phyloP scores from a whole-genome alignment of 768 basidiomycete species.

The Psilocybe tampanensis region DNA sequence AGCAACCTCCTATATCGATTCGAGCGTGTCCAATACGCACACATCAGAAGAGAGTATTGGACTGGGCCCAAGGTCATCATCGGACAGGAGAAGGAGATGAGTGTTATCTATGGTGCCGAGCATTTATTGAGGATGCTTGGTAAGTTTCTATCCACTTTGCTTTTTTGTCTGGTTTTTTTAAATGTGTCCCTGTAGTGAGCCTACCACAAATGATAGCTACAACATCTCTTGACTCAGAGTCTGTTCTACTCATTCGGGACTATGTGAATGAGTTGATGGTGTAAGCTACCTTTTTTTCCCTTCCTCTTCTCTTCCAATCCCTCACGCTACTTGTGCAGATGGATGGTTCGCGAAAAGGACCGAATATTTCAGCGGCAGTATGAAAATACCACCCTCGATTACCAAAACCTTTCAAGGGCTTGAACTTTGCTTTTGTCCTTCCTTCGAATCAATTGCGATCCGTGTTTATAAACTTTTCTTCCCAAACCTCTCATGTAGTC shows the following conservation, averaged over 20 bases:
- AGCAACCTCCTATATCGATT: constrained; percentile 92
- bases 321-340: constrained; percentile 45
- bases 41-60: constrained; percentile 70
- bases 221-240: constrained; percentile 90
- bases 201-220: constrained; percentile 88
- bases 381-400: constrained; percentile 71
- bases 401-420: constrained; percentile 83
- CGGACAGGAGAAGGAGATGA: constrained; percentile 79
- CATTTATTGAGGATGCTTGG: constrained; percentile 92
- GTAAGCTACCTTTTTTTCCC: constrained; percentile 41
- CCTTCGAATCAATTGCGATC: not conserved
- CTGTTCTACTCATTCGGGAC: constrained; percentile 79
- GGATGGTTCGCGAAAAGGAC: constrained; percentile 76
- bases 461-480: not conserved
- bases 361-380: constrained; percentile 79
- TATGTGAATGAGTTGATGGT: constrained; percentile 86
- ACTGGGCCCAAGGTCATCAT: constrained; percentile 73
- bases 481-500: not conserved
- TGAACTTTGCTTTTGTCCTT: constrained; percentile 25
- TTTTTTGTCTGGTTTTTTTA: not conserved
- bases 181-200: constrained; percentile 61
- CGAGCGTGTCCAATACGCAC: constrained; percentile 91
- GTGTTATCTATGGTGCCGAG: constrained; percentile 90
- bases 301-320: not conserved
- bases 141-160: constrained; percentile 36